A percentile compares a stretch with the other conserved stretches of the same genome.
Evolutionary conservation across 1,139 yeast genomes (phyloP).

Genomic region (Protomyces inundatus): DNA sequence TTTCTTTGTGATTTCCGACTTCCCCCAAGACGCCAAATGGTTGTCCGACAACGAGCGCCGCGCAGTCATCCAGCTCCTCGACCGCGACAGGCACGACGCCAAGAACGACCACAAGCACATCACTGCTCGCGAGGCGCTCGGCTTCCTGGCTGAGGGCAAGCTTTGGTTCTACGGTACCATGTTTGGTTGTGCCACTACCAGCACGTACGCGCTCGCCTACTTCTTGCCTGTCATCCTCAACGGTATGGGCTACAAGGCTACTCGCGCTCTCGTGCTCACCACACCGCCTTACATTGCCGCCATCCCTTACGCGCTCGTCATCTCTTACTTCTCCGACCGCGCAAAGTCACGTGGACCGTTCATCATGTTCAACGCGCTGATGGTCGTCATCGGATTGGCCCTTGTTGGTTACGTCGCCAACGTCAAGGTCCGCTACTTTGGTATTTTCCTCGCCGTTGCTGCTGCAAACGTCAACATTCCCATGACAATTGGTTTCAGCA

Average conservation of each 20-base stretch:
- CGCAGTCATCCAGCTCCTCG: constrained; percentile 46
- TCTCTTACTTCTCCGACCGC: constrained; percentile 48
- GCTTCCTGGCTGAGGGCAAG: constrained; percentile 15
- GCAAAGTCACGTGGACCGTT: constrained; percentile 57
- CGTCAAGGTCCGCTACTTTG: constrained; percentile 55
- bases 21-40: constrained; percentile 44
- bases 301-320: constrained; percentile 47
- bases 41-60: constrained; percentile 54
- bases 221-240: constrained; percentile 55
- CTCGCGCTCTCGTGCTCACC: constrained; percentile 52
- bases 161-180: constrained; percentile 23
- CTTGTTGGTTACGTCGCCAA: constrained; percentile 49
- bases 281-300: constrained; percentile 61
- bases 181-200: constrained; percentile 45
- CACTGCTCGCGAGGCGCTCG: constrained; percentile 3
- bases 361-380: constrained; percentile 45
- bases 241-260: constrained; percentile 50
- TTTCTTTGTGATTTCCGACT: constrained; percentile 60
- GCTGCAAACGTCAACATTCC: constrained; percentile 52
- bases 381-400: constrained; percentile 48
- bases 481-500: constrained; percentile 54
- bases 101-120: constrained; percentile 23
- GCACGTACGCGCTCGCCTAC: constrained; percentile 55
- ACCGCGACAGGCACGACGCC: constrained; percentile 28
- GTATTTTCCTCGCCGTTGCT: constrained; percentile 60